These are phyloP conservation scores for Fusarium pseudoanthophilum DNA, from an alignment of 2,329 filamentous ascomycete species.

Conservation along the genomic window DNA sequence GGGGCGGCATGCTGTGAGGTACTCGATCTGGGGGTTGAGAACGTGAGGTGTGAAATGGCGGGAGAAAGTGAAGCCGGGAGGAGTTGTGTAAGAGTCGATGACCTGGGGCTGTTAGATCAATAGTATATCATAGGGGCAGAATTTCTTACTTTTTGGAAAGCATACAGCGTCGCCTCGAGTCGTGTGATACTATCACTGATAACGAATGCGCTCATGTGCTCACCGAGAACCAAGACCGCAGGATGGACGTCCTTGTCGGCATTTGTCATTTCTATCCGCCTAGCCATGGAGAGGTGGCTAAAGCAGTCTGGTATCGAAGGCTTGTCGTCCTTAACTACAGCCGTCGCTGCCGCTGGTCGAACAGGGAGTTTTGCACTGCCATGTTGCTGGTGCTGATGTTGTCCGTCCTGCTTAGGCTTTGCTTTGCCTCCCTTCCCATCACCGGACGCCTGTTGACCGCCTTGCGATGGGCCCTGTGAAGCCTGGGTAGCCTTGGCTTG, in stretches of 20 bases:
- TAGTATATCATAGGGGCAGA: conserved; percentile 13
- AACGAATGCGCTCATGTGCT: conserved; percentile 90
- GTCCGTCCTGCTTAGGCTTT: conserved; percentile 60
- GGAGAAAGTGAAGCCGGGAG: conserved; percentile 83
- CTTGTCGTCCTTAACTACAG: conserved; percentile 62
- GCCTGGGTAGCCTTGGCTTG: conserved; percentile 70
- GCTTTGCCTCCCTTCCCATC: conserved; percentile 60
- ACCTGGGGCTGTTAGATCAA: conserved; percentile 64
- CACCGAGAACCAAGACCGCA: conserved; percentile 82
- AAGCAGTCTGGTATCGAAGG: conserved; percentile 77
- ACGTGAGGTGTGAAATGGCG: conserved; percentile 92
- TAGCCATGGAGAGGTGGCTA: conserved; percentile 81
- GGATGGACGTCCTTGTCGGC: conserved; percentile 86
- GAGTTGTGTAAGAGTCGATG: conserved; percentile 92
- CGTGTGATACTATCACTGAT: conserved; percentile 91
- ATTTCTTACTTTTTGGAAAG: conserved; percentile 80
- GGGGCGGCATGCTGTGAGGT: conserved; percentile 91
- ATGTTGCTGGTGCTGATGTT: conserved; percentile 42
- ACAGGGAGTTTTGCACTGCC: conserved; percentile 50
- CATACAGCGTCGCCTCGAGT: conserved; percentile 86
- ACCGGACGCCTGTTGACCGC: conserved; percentile 49
- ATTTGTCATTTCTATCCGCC: conserved; percentile 63
- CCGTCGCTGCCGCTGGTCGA: conserved; percentile 48
- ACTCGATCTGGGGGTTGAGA: conserved; percentile 94
- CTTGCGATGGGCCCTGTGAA: conserved; percentile 53